phyloP scores from a whole-genome alignment of 306 rosid genomes.

The Sechiopsis laciniata region DNA sequence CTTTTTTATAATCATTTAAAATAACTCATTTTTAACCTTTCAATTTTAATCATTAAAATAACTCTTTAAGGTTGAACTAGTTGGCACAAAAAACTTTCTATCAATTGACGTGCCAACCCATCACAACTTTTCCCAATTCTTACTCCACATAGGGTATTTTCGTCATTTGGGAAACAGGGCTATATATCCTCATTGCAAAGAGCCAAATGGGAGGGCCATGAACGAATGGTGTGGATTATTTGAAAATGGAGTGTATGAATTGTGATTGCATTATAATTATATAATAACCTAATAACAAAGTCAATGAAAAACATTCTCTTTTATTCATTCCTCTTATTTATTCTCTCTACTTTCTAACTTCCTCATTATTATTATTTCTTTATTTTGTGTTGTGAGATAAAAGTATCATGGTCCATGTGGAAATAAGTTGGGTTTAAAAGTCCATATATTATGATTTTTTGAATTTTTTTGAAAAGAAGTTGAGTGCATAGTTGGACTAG shows the following conservation, averaged over 20 bases:
- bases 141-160: slow-evolving; percentile 21
- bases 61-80: too few species aligned
- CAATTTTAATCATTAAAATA: too few species aligned
- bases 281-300: slow-evolving; percentile 17
- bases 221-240: slow-evolving; percentile 12
- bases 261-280: slow-evolving; percentile 14
- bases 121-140: slow-evolving; percentile 16
- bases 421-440: too few species aligned
- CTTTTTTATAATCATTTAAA: too few species aligned
- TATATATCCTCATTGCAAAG: neutral
- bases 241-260: neutral
- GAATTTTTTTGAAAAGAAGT: too few species aligned
- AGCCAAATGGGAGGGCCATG: neutral
- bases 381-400: neutral
- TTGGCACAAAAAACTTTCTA: too few species aligned
- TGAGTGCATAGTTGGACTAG: too few species aligned
- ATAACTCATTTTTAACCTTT: too few species aligned
- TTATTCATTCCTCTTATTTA: neutral
- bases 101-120: slow-evolving; percentile 13
- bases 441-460: too few species aligned
- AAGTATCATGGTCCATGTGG: too few species aligned
- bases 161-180: slow-evolving; percentile 2
- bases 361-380: too few species aligned
- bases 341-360: slow-evolving; percentile 10
- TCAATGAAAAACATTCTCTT: slow-evolving; percentile 8